Percentiles rank a stretch among this genome's conserved stretches.
These are phyloP conservation scores for Aspergillus glaucus DNA, from an alignment of 2,329 filamentous ascomycete species.

Conservation along the genomic window DNA sequence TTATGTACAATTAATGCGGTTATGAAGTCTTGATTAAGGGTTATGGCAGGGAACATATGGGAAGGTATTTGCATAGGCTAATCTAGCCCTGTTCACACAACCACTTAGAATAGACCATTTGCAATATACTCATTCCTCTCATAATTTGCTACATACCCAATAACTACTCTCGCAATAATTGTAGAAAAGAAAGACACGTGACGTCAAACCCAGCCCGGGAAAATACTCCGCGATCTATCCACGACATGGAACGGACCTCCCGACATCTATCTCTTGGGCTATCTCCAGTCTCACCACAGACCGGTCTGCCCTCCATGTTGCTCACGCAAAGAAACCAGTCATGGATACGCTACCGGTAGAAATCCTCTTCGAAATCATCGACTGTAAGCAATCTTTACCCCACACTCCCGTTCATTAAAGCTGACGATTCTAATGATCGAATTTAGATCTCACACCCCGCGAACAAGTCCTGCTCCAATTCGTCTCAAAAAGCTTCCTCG, in stretches of 20 bases:
- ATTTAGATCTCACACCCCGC: slow-evolving; percentile 54
- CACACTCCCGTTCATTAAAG: slow-evolving; percentile 10
- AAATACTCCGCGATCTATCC: too few species aligned
- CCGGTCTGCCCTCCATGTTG: slow-evolving; percentile 21
- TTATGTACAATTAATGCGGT: slow-evolving; percentile 13
- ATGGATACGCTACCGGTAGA: slow-evolving; percentile 58
- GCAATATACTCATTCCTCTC: background rate
- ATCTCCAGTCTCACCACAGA: background rate
- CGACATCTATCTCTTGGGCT: too few species aligned
- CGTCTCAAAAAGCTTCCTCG: slow-evolving; percentile 60
- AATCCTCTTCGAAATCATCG: slow-evolving; percentile 57
- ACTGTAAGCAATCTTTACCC: slow-evolving; percentile 45
- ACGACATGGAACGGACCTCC: too few species aligned
- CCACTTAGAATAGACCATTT: background rate
- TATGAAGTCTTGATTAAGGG: slow-evolving; percentile 6
- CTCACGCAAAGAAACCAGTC: slow-evolving; percentile 7
- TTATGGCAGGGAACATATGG: background rate
- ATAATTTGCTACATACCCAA: too few species aligned
- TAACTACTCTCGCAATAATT: too few species aligned
- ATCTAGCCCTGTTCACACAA: background rate
- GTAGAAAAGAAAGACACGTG: too few species aligned
- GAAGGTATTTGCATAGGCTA: background rate
- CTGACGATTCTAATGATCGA: slow-evolving; percentile 12
- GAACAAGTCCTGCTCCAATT: slow-evolving; percentile 64
- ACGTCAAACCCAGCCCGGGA: too few species aligned